Base-by-base conservation (phyloP, 75 land plant genomes). In the Sequoia sempervirens region DNA sequence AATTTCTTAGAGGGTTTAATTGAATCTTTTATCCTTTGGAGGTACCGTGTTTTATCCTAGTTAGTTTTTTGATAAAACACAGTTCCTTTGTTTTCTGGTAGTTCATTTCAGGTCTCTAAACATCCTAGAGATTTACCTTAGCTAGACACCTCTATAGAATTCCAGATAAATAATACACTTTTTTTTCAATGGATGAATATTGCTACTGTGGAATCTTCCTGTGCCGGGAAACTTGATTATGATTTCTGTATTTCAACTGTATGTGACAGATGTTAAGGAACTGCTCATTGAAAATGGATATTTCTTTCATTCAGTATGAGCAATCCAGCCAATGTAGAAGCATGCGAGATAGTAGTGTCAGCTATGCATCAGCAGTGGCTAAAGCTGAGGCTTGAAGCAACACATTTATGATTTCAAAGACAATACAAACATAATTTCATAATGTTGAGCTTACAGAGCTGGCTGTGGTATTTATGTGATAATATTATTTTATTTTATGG, bases 291-390 rank as follows among this genome's bases (percentile, higher is more conserved):
- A 90, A 90, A 80, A 84, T 94, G 70, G 91, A 89, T 40, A 89
- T 97, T 20, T 90, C 87, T 37, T 97, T 97, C 66, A 78, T 97
- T 13, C 93, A 90, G 61, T 97, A 97, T 72, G 98, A 97, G 84
- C 98, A 96, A 83, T 96, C 99, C 46, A 96, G 99, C 82, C 95
- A 93, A 80, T 97, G 99, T 93, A 96, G 89, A 83, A 92, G 75
- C 84, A 93, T 84, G 88, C 91, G 96, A 66, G 98, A 97, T 83
- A 97, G 98, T 86, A 96, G 99, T 56, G 99, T 97, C 11, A 96
- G 99, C 83, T 96, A 97, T 89, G 99, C 98, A 45, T 97, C 99
- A 32, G 98, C 95, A 47, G 94, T 95, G 30, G 98, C 94, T 26
- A 95, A 92, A 82, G 87, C 75, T 40, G 84, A 66, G 54, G 72